phyloP scores from a whole-genome alignment of 2,329 filamentous ascomycete genomes.

The Coniella vitis region DNA sequence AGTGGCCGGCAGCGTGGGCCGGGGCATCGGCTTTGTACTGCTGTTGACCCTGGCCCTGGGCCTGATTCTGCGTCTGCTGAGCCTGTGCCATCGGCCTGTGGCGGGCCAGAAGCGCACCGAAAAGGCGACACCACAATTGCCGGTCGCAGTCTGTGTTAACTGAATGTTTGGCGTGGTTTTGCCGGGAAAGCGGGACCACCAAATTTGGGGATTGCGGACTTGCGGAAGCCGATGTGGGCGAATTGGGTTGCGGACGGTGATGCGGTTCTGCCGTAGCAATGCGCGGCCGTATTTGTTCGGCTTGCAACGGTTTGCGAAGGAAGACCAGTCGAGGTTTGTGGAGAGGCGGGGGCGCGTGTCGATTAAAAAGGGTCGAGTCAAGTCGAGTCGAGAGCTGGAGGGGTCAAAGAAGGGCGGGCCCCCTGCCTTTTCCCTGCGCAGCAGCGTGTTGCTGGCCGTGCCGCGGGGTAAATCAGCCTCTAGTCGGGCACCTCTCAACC shows the following conservation, averaged over 20 bases:
- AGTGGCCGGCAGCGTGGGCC: background rate
- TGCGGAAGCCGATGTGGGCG: background rate
- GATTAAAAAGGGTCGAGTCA: background rate
- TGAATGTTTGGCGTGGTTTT: no score
- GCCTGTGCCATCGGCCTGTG: slow-evolving; percentile 11
- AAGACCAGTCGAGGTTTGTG: slow-evolving; percentile 2
- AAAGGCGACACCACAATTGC: background rate
- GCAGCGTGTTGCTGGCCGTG: no score
- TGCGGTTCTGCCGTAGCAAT: no score
- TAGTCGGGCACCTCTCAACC: no score
- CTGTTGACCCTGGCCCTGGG: background rate
- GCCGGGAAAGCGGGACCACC: no score
- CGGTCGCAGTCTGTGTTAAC: background rate
- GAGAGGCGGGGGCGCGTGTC: slow-evolving; percentile 6
- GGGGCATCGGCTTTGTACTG: no score
- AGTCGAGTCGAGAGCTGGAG: background rate
- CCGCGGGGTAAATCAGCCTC: no score
- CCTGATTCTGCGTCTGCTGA: background rate
- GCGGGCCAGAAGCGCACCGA: slow-evolving; percentile 4
- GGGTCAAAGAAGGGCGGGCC: no score
- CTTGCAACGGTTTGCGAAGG: slow-evolving; percentile 16
- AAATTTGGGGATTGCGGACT: no score
- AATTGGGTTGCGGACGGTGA: background rate
- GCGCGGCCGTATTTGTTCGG: slow-evolving; percentile 13
- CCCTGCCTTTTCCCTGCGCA: no score